phyloP scores from a whole-genome alignment of 768 basidiomycete species.

The Boletellus ananiceps region DNA sequence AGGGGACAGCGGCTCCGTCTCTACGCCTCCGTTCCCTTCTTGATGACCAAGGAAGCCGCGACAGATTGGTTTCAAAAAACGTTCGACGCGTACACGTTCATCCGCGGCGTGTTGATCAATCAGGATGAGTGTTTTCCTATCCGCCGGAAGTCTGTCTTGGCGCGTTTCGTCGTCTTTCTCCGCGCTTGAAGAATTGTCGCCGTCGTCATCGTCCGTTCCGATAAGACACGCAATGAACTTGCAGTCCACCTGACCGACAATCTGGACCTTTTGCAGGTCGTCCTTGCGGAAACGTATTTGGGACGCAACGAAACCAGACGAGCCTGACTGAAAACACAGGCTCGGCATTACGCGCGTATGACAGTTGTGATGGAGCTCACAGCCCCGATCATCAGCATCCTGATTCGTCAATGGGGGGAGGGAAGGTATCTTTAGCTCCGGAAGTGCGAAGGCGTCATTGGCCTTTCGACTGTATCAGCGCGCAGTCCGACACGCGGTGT shows the following conservation, averaged over 20 bases:
- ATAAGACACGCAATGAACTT: slow-evolving; percentile 86
- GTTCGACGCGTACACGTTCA: slow-evolving; percentile 89
- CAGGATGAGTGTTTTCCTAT: slow-evolving; percentile 51
- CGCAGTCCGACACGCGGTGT: slow-evolving; percentile 1
- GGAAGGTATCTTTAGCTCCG: slow-evolving; percentile 46
- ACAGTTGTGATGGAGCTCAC: slow-evolving; percentile 7
- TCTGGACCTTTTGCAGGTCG: slow-evolving; percentile 51
- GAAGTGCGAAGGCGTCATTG: slow-evolving; percentile 50
- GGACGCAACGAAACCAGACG: slow-evolving; percentile 14
- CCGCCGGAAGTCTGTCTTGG: slow-evolving; percentile 16
- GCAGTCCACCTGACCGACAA: slow-evolving; percentile 82
- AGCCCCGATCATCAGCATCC: slow-evolving; percentile 9
- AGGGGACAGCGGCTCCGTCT: slow-evolving; percentile 44
- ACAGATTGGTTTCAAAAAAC: slow-evolving; percentile 72
- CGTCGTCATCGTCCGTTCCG: slow-evolving; percentile 18
- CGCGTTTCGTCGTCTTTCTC: slow-evolving; percentile 12
- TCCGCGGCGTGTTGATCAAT: slow-evolving; percentile 99
- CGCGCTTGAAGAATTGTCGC: slow-evolving; percentile 1
- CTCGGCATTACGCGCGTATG: slow-evolving; percentile 10
- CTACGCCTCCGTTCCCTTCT: slow-evolving; percentile 34
- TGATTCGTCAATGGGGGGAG: slow-evolving; percentile 14
- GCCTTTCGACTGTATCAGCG: slow-evolving; percentile 34
- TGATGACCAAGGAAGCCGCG: slow-evolving; percentile 51
- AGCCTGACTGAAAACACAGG: slow-evolving; percentile 10
- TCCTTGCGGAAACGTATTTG: slow-evolving; percentile 42